Base-by-base conservation (phyloP, 768 basidiomycete species). In the Collybia sordida region DNA sequence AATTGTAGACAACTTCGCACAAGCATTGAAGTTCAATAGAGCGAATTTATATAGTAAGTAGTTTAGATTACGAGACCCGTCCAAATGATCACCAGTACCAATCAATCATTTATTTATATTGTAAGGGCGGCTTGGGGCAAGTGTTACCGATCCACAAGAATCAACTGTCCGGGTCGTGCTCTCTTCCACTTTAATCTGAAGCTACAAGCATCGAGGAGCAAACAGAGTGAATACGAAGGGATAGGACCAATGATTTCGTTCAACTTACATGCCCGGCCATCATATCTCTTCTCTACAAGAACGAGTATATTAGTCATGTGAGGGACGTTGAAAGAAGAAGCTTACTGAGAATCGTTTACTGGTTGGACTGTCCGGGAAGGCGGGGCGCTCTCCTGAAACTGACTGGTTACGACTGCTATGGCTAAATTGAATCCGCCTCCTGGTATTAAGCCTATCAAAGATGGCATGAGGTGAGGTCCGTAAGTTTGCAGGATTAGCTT, bases 401-500 rank as follows among this genome's bases (percentile, higher is more conserved):
- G 45, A 47, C 15, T 25, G 45, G 1, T 38, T 19, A 5, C 40
- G 31, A 11, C n/a, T 41, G n/a, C 3, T 28, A 19, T 48, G 42
- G 21, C 31, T 35, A 21, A 22, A 28, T 8, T 59, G 63, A 11
- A 73, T 60, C 23, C 60, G 56, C 49, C 65, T 66, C 18, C 72
- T 68, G 8, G 71, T 61, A 45, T 74, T 74, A 42, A 74, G 52
- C n/a, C 72, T 74, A 41, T 36, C 9, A 23, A 19, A 17, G 14
- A 37, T 12, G 7, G 19, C 4, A 7, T 38, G 2, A 46, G n/a
- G 21, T 27, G 8, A 1, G 9, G 50, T 21, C 36, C 8, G 36
- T 34, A 19, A 31, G n/a, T 6, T 28, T 4, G 1, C 21, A 27
- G 22, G 15, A 17, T 45, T 12, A 6, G 59, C 70, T 21, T 53